Percentiles rank a stretch among this genome's conserved stretches.
Evolutionary conservation across 2,329 filamentous ascomycete genomes (phyloP).

Genomic region (Aspergillus sojae): DNA sequence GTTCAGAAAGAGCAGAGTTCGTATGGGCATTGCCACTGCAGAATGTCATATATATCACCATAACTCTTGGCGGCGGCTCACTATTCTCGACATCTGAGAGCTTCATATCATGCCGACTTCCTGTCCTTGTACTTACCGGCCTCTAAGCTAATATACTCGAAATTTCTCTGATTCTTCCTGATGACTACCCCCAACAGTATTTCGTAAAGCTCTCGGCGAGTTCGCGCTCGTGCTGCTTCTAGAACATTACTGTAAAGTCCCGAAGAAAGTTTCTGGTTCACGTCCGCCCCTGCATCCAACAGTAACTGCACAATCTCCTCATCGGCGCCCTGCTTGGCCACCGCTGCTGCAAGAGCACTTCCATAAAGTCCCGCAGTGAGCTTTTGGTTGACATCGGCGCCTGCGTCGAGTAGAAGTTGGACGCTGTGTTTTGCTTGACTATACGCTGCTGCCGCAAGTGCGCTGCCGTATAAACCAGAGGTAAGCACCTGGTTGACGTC

Average conservation of each 20-base stretch:
- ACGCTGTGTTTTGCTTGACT: not conserved
- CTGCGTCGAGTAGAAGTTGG: not conserved
- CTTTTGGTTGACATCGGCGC: not conserved
- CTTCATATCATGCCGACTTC: not conserved
- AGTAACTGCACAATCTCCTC: not conserved
- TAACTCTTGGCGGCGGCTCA: not conserved
- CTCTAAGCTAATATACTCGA: not conserved
- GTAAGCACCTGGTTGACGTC: not conserved
- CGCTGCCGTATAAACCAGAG: not conserved
- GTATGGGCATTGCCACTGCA: not conserved
- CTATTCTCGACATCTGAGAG: not conserved
- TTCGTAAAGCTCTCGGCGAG: not conserved
- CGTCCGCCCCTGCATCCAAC: constrained; percentile 1
- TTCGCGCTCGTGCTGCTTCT: not conserved
- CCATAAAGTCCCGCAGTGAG: not conserved
- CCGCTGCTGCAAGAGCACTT: not conserved
- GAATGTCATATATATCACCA: no score
- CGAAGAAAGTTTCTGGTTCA: not conserved
- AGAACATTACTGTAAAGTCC: not conserved
- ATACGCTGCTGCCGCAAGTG: not conserved
- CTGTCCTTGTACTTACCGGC: not conserved
- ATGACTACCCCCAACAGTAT: not conserved
- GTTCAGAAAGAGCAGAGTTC: no score
- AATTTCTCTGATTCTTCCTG: not conserved
- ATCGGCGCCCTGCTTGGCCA: not conserved